Evolutionary conservation across 208 protist genomes (phyloP), one percentile per base, ranked within the genome.

Genomic region (Acanthamoeba healyi): DNA sequence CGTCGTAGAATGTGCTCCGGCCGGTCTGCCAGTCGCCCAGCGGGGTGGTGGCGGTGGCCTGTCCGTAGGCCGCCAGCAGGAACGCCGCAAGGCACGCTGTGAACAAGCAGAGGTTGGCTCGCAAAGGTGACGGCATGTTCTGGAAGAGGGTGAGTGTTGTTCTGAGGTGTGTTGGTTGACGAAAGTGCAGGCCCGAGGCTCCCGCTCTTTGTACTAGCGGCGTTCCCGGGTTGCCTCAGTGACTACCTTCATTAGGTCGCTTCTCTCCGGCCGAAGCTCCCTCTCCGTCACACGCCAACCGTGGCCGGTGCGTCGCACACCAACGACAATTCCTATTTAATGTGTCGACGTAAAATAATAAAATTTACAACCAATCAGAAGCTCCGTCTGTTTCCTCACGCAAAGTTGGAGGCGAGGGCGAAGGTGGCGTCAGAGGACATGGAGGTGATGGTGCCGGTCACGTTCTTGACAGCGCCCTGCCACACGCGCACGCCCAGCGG

Each of bases 1-100:
- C 84, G 17, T 74, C 36, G 38, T 91, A 91, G 38, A 51, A 91
- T 34, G 84, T 91, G 84, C 56, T 72, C 3, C 84, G 29, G 0
- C 84, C 84, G 5, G 32, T 34, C 56, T 91, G 84, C 84, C 84
- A 91, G 7, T n/a, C 34, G 15, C 84, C 84, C n/a, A 91, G 22
- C 4, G 84, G 34, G 0, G 4, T 49, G n/a, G n/a, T n/a, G n/a
- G n/a, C n/a, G n/a, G n/a, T n/a, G n/a, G n/a, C n/a, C 63, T 86
- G 77, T 0, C 10, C 77, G 46, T 70, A n/a, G n/a, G n/a, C n/a
- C n/a, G n/a, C 2, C 12, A n/a, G 54, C 6, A 58, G 54, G 24
- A n/a, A n/a, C n/a, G n/a, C n/a, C n/a, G n/a, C n/a, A n/a, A n/a
- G n/a, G n/a, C n/a, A n/a, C n/a, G n/a, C n/a, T n/a, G n/a, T n/a